Base-by-base conservation (phyloP, 2,329 filamentous ascomycete genomes). In the Spiromastix sp. region DNA sequence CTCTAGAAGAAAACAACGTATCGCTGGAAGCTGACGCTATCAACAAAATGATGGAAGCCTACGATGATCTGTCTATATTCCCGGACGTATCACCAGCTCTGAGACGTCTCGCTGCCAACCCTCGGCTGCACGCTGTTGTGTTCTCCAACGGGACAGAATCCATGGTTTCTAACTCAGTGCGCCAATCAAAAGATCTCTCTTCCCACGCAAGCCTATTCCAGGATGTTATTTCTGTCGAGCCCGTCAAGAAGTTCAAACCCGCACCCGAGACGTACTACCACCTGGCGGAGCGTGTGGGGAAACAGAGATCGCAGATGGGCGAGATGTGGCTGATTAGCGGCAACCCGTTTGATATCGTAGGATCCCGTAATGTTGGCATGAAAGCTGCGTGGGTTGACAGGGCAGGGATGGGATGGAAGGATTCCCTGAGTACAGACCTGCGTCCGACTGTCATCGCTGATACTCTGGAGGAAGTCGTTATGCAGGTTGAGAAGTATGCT, bases 301-400 rank as follows among this genome's bases (percentile, higher is more conserved):
- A 68, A 46, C 45, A 58, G 7, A 48, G 51, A 25, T 58, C 55
- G 1, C 47, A 65, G 12, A 60, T 66, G 43, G 58, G 52, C 1
- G 60, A 70, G 17, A 64, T 85, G 10, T 85, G 80, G 78, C 56
- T 86, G 5, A 68, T 87, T 4, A 81, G 71, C 44, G 72, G 74
- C 2, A 86, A 86, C 50, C 76, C 81, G 2, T 86, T 86, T 51
- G 81, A 86, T 51, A 61, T 81, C 11, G 68, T 77, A 0, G 81
- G 82, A 0, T 77, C 80, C 1, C 67, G 66, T 41, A 64, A 65
- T 1, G 64, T 68, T 4, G 80, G 80, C 0, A 60, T 85, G 59
- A 67, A 70, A 46, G 71, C 75, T 16, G 74, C 68, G 9, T 85
- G 78, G 75, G 70, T 86, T 4, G 78, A 85, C 58, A 62, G 81